Evolutionary conservation across 192 early-diverging fungal genomes (phyloP).

Genomic region (Umbelopsis ramanniana): DNA sequence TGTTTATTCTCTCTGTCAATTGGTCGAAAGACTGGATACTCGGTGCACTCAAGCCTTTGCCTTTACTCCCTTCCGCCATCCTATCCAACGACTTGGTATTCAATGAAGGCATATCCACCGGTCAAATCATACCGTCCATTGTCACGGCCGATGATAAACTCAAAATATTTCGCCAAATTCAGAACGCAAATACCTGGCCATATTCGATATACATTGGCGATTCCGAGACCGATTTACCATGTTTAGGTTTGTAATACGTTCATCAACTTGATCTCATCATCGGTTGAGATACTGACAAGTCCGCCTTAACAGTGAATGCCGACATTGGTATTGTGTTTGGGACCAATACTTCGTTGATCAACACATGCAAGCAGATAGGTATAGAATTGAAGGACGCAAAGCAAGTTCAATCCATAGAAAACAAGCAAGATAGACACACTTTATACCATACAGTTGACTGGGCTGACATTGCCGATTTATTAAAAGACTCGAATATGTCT

Average conservation of each 20-base stretch:
- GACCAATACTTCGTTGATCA: constrained; percentile 11
- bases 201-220: constrained; percentile 32
- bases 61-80: not conserved
- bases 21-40: constrained; percentile 42
- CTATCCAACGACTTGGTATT: constrained; percentile 26
- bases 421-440: not conserved
- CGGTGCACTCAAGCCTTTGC: constrained; percentile 5
- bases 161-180: not conserved
- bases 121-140: constrained; percentile 19
- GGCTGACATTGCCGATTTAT: constrained; percentile 2
- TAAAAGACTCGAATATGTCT: not conserved
- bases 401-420: not conserved
- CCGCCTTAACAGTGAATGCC: not conserved
- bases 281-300: not conserved
- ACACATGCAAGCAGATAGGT: not conserved
- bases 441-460: constrained; percentile 7
- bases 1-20: constrained; percentile 26
- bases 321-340: constrained; percentile 31
- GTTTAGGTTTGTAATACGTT: constrained; percentile 22
- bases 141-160: constrained; percentile 25
- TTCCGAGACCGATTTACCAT: constrained; percentile 22
- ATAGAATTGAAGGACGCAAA: not conserved
- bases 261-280: too few species aligned
- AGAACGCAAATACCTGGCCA: not conserved
- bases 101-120: constrained; percentile 11